These are phyloP conservation scores for Salix dunnii DNA, from an alignment of 345 rosid species.

Conservation along the genomic window DNA sequence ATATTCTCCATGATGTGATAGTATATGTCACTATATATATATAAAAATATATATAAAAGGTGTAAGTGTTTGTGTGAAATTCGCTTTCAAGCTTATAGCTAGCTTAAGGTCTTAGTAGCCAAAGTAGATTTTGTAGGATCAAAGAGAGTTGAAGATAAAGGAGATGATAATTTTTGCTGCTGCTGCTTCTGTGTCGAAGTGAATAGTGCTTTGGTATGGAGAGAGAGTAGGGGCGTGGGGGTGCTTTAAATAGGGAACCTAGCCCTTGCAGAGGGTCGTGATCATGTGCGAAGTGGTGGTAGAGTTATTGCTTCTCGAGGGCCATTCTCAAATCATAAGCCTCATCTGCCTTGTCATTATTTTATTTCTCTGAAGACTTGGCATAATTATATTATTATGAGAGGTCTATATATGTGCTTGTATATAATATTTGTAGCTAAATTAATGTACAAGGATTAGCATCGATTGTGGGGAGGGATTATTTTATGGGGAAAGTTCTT, in stretches of 20 bases:
- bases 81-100: neutral
- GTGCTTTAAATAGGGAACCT: slow-evolving; percentile 2
- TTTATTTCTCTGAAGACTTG: neutral
- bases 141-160: neutral
- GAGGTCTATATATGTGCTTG: neutral
- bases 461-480: no score
- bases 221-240: neutral
- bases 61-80: neutral
- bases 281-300: slow-evolving; percentile 4
- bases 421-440: neutral
- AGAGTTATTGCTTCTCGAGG: slow-evolving; percentile 8
- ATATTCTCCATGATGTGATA: slow-evolving; percentile 9
- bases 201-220: slow-evolving; percentile 9
- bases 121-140: neutral
- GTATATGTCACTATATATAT: no score
- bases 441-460: neutral
- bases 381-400: slow-evolving; percentile 2
- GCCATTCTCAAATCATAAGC: slow-evolving; percentile 25
- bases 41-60: no score
- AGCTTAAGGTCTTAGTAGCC: neutral
- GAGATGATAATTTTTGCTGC: neutral
- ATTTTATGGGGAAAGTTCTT: neutral
- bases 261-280: neutral
- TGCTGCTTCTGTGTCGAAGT: slow-evolving; percentile 1
- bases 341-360: neutral